Evolutionary conservation across 2,329 filamentous ascomycete species (phyloP), one percentile per base, ranked within the genome.

Genomic region (Stemphylium lycopersici): DNA sequence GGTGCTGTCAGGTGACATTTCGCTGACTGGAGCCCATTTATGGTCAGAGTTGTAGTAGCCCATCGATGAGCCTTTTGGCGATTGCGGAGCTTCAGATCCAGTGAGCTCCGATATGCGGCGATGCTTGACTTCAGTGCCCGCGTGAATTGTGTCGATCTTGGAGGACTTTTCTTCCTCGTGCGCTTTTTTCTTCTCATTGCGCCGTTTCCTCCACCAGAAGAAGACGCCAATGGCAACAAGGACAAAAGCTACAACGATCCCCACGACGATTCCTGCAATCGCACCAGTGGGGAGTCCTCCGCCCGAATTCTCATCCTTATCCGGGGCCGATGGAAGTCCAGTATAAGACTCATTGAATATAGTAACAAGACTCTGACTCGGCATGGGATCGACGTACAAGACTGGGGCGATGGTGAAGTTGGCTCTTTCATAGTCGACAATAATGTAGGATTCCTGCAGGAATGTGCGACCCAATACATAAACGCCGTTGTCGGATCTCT

Each of bases 391-490:
- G 1, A 65, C 45, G 16, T 61, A 68, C 10, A 39, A 40, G 4
- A 69, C 70, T 13, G 61, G 67, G 2, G 68, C 67, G 10, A 76
- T 52, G 5, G 67, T 71, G 40, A 76, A 76, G 42, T 70, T 72
- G 8, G 48, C n/a, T 2, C 63, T 61, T 20, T 76, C 72, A 43
- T 76, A 76, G 48, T 77, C 72, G 12, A 74, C 73, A 29, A 73
- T 43, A 1, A 77, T 49, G 32, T 77, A 76, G 1, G 74, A 67
- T 52, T 76, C 73, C 44, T 77, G 74, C 0, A 77, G 47, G 24
- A 77, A 70, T 0, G 73, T 63, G 2, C 74, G 70, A 0, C 74
- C 74, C 1, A 77, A 52, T 3, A 73, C 65, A 20, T 51, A 68
- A 0, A 58, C 18, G 0, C 67, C 67, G 15, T 63, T 62, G 1